Conservation (phyloP, 257 asterid genomes). For the Solanum virginianum region DNA sequence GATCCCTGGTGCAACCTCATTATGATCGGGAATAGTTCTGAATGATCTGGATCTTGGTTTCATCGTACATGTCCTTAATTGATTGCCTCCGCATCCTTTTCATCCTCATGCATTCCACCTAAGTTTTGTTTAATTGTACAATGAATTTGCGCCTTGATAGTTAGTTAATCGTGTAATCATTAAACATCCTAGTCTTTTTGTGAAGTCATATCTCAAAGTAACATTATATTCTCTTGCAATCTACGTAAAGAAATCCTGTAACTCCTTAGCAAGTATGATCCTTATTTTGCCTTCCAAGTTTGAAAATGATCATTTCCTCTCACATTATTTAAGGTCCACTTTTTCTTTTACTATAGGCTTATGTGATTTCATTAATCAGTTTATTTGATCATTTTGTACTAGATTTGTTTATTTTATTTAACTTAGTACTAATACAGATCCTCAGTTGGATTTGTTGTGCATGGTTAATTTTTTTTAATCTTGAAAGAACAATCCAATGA, state of each 20-base stretch:
- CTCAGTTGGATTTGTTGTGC: not conserved
- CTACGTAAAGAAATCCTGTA: not conserved
- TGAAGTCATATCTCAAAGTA: not conserved
- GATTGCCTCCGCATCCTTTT: too few species aligned
- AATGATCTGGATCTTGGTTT: not conserved
- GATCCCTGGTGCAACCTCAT: not conserved
- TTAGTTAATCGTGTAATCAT: not conserved
- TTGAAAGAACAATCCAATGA: not conserved
- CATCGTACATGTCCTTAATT: too few species aligned
- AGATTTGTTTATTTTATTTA: not conserved
- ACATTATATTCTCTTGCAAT: not conserved
- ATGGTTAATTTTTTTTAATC: not conserved
- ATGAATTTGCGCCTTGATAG: too few species aligned
- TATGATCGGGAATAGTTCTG: not conserved
- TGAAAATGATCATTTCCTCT: not conserved
- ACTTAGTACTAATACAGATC: not conserved
- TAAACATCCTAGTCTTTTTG: not conserved
- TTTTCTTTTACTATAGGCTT: not conserved
- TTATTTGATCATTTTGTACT: not conserved
- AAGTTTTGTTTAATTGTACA: too few species aligned
- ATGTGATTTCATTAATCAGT: not conserved
- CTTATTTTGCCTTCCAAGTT: not conserved
- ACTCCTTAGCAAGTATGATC: not conserved
- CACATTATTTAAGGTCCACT: not conserved
- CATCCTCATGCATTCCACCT: too few species aligned